These are phyloP conservation scores for Pseudogymnoascus sp. DNA, from an alignment of 2,329 filamentous ascomycete genomes.

Conservation along the genomic window DNA sequence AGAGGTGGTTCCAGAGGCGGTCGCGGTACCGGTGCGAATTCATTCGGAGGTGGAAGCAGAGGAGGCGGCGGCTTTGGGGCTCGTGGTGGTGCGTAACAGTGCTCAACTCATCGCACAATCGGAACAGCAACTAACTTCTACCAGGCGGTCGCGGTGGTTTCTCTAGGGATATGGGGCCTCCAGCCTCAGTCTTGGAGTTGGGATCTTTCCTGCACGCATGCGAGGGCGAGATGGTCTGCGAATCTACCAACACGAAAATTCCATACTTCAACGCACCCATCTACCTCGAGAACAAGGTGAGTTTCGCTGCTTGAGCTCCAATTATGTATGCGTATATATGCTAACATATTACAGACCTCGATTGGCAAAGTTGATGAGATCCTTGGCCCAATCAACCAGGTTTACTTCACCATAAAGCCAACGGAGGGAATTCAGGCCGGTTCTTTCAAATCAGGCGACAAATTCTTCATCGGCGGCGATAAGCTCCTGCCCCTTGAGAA, in stretches of 20 bases:
- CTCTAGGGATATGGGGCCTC: constrained; percentile 53
- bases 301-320: not conserved
- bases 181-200: constrained; percentile 67
- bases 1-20: constrained; percentile 49
- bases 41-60: constrained; percentile 44
- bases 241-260: constrained; percentile 88
- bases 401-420: constrained; percentile 97
- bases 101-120: constrained; percentile 22
- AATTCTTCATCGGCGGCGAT: constrained; percentile 91
- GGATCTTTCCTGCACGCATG: constrained; percentile 88
- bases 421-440: constrained; percentile 91
- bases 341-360: constrained; percentile 48
- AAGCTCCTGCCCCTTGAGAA: constrained; percentile 92
- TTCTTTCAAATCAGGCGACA: constrained; percentile 93
- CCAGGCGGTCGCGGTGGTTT: constrained; percentile 52
- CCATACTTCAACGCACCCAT: constrained; percentile 99
- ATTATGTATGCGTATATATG: not conserved
- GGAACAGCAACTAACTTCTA: constrained; percentile 12
- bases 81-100: constrained; percentile 39
- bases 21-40: constrained; percentile 41
- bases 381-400: constrained; percentile 92
- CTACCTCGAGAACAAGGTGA: constrained; percentile 94
- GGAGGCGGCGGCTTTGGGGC: constrained; percentile 39
- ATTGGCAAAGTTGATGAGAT: constrained; percentile 98
- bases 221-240: constrained; percentile 97